These are phyloP conservation scores for Penicillium crystallinum DNA, from an alignment of 495 filamentous ascomycete genomes.

Conservation along the genomic window DNA sequence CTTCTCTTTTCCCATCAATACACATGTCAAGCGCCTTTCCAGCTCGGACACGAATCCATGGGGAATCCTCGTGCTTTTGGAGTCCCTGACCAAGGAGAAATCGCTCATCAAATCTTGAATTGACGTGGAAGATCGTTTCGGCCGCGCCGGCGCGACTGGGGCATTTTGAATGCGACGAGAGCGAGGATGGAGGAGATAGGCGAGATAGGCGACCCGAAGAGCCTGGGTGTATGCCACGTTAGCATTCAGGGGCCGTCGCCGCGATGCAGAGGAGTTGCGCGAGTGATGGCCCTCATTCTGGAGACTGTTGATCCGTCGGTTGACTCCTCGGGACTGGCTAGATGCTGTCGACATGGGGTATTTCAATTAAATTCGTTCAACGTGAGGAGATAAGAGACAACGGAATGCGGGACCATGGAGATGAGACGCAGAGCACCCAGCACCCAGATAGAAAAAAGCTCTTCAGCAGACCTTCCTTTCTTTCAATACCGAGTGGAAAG, in stretches of 20 bases:
- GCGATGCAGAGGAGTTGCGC: slow-evolving; percentile 48
- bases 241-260: slow-evolving; percentile 46
- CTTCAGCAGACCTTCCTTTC: background rate
- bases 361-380: slow-evolving; percentile 21
- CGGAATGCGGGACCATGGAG: slow-evolving; percentile 39
- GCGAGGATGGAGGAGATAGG: slow-evolving; percentile 89
- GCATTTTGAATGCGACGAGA: slow-evolving; percentile 82
- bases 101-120: slow-evolving; percentile 69
- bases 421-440: slow-evolving; percentile 16
- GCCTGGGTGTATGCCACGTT: slow-evolving; percentile 86
- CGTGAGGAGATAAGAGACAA: slow-evolving; percentile 21
- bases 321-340: slow-evolving; percentile 48
- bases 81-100: slow-evolving; percentile 69
- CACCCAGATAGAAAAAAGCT: slow-evolving; percentile 14
- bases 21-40: slow-evolving; percentile 61
- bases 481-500: background rate
- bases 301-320: slow-evolving; percentile 52
- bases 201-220: slow-evolving; percentile 84
- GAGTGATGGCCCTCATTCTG: slow-evolving; percentile 49
- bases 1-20: slow-evolving; percentile 66
- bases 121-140: slow-evolving; percentile 62
- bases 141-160: slow-evolving; percentile 53
- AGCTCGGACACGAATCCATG: slow-evolving; percentile 69
- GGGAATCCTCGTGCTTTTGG: slow-evolving; percentile 71
- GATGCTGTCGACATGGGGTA: slow-evolving; percentile 52